Conservation (phyloP, 345 rosid species). For the Boechera retrofracta region DNA sequence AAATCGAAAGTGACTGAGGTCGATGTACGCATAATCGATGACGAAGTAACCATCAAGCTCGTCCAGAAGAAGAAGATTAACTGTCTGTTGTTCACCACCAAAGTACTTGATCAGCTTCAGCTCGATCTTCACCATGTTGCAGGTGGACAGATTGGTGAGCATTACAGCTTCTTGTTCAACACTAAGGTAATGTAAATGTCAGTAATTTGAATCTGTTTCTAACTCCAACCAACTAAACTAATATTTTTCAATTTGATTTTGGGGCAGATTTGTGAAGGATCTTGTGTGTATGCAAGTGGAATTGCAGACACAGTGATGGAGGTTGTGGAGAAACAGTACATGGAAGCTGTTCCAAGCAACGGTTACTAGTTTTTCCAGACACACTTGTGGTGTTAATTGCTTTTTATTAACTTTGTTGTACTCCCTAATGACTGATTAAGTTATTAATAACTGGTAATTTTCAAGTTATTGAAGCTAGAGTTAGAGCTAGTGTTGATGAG, state of each 20-base stretch:
- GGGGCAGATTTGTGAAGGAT: slow-evolving; percentile 47
- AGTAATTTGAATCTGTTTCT: neutral
- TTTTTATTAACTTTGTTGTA: slow-evolving; percentile 9
- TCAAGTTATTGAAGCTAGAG: slow-evolving; percentile 25
- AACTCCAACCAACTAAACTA: neutral
- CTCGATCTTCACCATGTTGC: slow-evolving; percentile 81
- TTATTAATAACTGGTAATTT: slow-evolving; percentile 30
- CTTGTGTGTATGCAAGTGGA: slow-evolving; percentile 60
- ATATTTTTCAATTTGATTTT: neutral
- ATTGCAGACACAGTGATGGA: slow-evolving; percentile 83
- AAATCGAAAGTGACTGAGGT: slow-evolving; percentile 77
- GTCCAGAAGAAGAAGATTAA: slow-evolving; percentile 78
- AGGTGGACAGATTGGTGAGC: slow-evolving; percentile 81
- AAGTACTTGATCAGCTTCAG: slow-evolving; percentile 75
- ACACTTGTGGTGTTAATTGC: slow-evolving; percentile 3
- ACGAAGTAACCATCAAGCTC: slow-evolving; percentile 77
- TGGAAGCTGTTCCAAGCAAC: slow-evolving; percentile 50
- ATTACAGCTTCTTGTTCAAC: slow-evolving; percentile 75
- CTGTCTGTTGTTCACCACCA: slow-evolving; percentile 69
- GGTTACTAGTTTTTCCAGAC: slow-evolving; percentile 34
- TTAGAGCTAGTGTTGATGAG: slow-evolving; percentile 2
- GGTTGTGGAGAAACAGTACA: slow-evolving; percentile 66
- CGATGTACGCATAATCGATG: slow-evolving; percentile 76
- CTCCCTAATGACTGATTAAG: slow-evolving; percentile 29
- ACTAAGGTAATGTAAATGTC: slow-evolving; percentile 59